Base-by-base conservation (phyloP, 2,329 filamentous ascomycete species). In the Pestalotiopsis fici region DNA sequence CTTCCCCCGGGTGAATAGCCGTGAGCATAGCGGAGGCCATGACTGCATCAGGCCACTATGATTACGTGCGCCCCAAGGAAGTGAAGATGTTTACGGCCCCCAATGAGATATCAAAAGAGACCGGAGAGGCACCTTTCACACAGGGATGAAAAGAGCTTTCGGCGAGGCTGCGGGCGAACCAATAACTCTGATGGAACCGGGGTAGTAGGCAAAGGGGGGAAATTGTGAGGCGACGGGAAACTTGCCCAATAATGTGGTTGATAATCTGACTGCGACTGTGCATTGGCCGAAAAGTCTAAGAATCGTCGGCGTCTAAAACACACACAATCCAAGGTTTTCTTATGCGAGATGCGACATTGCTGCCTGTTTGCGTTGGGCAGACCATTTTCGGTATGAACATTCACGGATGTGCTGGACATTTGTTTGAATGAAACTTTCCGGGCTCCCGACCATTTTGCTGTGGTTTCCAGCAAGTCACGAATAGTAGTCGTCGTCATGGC, bases 401-500 rank as follows among this genome's bases (percentile, higher is more conserved):
- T 21, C 43, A 21, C 43, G 21, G 43, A n/a, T n/a, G n/a, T 23
- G 43, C 43, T 50, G 27, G 21, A 60, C 18, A 21, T 37, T 31
- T 18, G 27, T 12, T 31, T n/a, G 11, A 21, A 15, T 13, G n/a
- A 35, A 18, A 35, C 31, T 35, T 35, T 21, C 57, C 25, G 28
- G 28, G 27, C 27, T 31, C 37, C 57, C 25, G n/a, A 18, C 12
- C 9, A 37, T n/a, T n/a, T n/a, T n/a, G n/a, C n/a, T n/a, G n/a
- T n/a, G n/a, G n/a, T 21, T 9, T 18, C 18, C n/a, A 31, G 13
- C 18, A 37, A 39, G 27, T 3, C 3, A 9, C n/a, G 31, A 35
- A 60, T n/a, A 18, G n/a, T n/a, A 31, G 57, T 60, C 57, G 57
- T 60, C 57, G 57, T 60, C 57, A 21, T 60, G 25, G 27, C 27